Evolutionary conservation across 2,329 filamentous ascomycete species (phyloP), one percentile per base, ranked within the genome.

Genomic region (Balansia obtecta): DNA sequence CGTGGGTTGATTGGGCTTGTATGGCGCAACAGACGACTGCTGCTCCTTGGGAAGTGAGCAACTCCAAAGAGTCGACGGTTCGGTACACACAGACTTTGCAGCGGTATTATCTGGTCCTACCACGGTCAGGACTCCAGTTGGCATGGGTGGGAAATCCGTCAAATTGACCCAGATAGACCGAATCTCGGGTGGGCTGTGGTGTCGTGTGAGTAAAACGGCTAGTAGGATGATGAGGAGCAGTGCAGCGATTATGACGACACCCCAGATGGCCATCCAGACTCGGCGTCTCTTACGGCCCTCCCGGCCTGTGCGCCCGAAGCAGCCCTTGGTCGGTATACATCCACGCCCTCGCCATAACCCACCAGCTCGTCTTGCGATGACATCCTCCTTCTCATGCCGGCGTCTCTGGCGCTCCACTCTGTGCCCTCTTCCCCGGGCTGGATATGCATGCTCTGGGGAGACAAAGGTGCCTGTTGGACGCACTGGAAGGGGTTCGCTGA

Each of bases 141-240:
- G 88, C 60, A 96, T 87, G 0, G 89, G 85, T 16, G 90, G 90
- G 57, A 87, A 95, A 47, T 83, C 82, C 1, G 90, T 94, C 54
- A 94, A 65, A 61, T 95, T 95, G 51, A 95, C 73, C 85, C 88
- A 96, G 48, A 72, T 71, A 1, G 71, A 73, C n/a, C 67, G 66
- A 9, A 56, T 48, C 46, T 58, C 57, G n/a, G 56, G 41, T 10
- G 56, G 42, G n/a, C 52, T 34, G 16, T 60, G 57, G 12, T 55
- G 56, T 22, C 60, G 58, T n/a, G 58, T 65, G 42, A 88, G 66
- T 1, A 78, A 72, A 12, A 81, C 74, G 0, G 75, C 76, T 11
- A 88, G 68, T 1, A 79, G 70, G 20, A 84, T 64, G 15, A 74
- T 71, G 11, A 86, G 60, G 20, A 80, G 70, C 22, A 85, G 71